Base-by-base conservation (phyloP, 2,329 filamentous ascomycete genomes). In the Capronia coronata region DNA sequence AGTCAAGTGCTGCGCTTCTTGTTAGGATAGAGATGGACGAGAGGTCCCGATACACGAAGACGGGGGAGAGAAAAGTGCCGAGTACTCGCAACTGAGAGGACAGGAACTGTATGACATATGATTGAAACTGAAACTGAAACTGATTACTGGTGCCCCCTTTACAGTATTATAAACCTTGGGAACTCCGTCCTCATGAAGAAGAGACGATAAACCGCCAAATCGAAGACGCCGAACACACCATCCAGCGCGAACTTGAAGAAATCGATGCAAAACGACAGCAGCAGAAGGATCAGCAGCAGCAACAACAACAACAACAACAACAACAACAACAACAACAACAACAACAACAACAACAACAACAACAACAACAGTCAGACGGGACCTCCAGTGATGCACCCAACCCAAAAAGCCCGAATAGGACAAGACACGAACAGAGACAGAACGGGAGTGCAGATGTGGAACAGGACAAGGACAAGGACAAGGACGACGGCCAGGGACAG, bases 91-190 rank as follows among this genome's bases (percentile, higher is more conserved):
- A n/a, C n/a, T n/a, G n/a, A n/a, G n/a, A n/a, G n/a, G n/a, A n/a
- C n/a, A n/a, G n/a, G n/a, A n/a, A n/a, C n/a, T n/a, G n/a, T n/a
- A n/a, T n/a, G n/a, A n/a, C n/a, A n/a, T 34, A 34, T 34, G 30
- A 54, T 58, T 62, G 27, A 25, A 23, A 23, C 14, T 22, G 19
- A 45, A 9, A 11, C 19, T 13, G 2, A 34, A 34, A 5, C 10
- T 34, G 13, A 34, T 13, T n/a, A 5, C 14, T 34, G 30, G n/a
- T 34, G 2, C n/a, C n/a, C n/a, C 30, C 11, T 14, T 11, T 22
- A 7, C 40, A 48, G 46, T 91, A 85, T 66, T 96, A 93, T 67
- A 82, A 84, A 39, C 91, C 91, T 0, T 94, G 86, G 84, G 82
- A 88, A 60, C 74, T 86, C 48, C 80, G 79, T 25, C 66, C 72